phyloP scores from a whole-genome alignment of 1,139 yeast species.

The Geotrichum siamense region DNA sequence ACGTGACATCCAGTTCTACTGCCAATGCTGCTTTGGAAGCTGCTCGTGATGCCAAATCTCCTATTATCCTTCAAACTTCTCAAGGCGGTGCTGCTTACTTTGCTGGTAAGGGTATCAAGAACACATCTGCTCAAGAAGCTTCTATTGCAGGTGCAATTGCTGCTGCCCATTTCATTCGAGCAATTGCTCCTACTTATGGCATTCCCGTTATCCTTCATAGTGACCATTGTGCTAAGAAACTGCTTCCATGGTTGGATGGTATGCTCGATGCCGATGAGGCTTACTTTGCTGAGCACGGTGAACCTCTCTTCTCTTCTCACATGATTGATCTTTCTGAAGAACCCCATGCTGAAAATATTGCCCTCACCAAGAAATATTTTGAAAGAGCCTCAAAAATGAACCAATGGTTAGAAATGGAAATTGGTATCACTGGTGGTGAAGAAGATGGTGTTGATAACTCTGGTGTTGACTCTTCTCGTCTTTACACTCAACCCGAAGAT shows the following conservation, averaged over 20 bases:
- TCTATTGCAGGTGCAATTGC: conserved; percentile 93
- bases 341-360: conserved; percentile 90
- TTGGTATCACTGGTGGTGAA: conserved; percentile 99
- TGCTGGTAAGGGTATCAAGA: conserved; percentile 97
- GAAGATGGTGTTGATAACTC: conserved; percentile 99
- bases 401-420: conserved; percentile 99
- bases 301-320: conserved; percentile 96
- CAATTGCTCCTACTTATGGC: conserved; percentile 93
- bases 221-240: conserved; percentile 98
- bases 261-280: conserved; percentile 95
- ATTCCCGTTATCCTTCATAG: conserved; percentile 95
- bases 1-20: conserved; percentile 95
- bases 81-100: conserved; percentile 99
- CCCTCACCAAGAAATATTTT: conserved; percentile 89
- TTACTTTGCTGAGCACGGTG: conserved; percentile 75
- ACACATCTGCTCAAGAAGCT: conserved; percentile 77
- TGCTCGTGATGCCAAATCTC: conserved; percentile 92
- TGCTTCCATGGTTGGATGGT: conserved; percentile 98
- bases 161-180: conserved; percentile 95
- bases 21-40: conserved; percentile 97
- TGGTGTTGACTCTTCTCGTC: conserved; percentile 73
- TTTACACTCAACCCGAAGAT: conserved; percentile 94
- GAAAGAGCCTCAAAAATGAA: conserved; percentile 85
- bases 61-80: conserved; percentile 93
- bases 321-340: conserved; percentile 98